Evolutionary conservation across 176 grass and related monocot genomes (phyloP).

Genomic region (sorghum (Sorghum bicolor)): DNA sequence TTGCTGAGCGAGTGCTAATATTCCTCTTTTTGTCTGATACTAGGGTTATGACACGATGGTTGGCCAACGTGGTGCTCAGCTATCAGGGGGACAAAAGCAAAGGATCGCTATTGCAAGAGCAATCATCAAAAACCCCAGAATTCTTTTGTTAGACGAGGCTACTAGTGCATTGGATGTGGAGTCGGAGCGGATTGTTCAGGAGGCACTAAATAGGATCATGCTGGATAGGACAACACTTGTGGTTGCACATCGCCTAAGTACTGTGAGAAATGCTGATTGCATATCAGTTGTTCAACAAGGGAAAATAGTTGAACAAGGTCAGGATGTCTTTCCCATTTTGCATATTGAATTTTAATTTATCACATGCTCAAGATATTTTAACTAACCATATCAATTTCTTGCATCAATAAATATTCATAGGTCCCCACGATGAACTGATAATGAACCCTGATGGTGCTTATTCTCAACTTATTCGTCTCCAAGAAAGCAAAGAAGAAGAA

Average conservation of each 20-base stretch:
- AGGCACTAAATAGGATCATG: conserved; percentile 85
- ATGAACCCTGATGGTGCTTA: conserved; percentile 69
- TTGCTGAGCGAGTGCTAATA: conserved; percentile 21
- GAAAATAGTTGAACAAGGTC: conserved; percentile 90
- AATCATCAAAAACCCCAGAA: conserved; percentile 76
- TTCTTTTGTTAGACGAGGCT: conserved; percentile 85
- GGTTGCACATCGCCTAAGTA: conserved; percentile 81
- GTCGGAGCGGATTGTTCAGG: conserved; percentile 78
- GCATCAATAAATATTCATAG: conserved; percentile 30
- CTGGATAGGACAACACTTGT: conserved; percentile 73
- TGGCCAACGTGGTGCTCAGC: conserved; percentile 73
- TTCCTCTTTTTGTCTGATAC: conserved; percentile 16
- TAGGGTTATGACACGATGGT: conserved; percentile 93
- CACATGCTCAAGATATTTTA: not conserved
- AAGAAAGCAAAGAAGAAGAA: conserved; percentile 58
- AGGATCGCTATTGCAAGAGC: conserved; percentile 89
- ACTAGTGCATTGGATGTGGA: conserved; percentile 90
- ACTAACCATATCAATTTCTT: conserved; percentile 8
- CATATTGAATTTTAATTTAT: not conserved
- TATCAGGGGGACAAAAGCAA: conserved; percentile 90
- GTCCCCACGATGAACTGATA: conserved; percentile 67
- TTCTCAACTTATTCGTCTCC: conserved; percentile 59
- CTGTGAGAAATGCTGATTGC: conserved; percentile 73
- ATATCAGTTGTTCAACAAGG: conserved; percentile 81
- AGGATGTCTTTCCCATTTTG: not conserved